Evolutionary conservation across 371 early-diverging fungal genomes (phyloP), one percentile per base, ranked within the genome.

Genomic region (Coemansia sp.): DNA sequence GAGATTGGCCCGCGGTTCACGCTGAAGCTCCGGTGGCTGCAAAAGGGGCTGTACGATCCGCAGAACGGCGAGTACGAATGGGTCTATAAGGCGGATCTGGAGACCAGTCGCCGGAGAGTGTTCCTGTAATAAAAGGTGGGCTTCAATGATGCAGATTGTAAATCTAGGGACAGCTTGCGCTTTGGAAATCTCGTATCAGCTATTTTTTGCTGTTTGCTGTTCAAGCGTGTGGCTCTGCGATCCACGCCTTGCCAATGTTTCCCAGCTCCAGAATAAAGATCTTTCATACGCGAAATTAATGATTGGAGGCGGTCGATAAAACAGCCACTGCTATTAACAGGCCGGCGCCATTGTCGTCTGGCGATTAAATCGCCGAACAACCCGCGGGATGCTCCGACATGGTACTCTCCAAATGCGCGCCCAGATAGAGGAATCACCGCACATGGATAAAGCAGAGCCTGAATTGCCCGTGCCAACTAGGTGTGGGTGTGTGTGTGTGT

Each of bases 1-100:
- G 97, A 99, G 79, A 77, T 99, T 26, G 99, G 99, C 0, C 99
- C 99, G 0, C 82, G 94, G 64, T 95, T 99, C 61, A 98, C 99
- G 11, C 77, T 99, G 53, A 92, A 95, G 71, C 81, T 99, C 40
- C 86, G 87, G 76, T 94, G 91, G 90, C 79, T 99, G 63, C 97
- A 98, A 69, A 93, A 93, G 76, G 99, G 97, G 1, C 84, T 90
- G 20, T 98, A 92, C 74, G 89, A 97, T 50, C 86, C 91, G 33
- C 85, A 88, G 61, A 77, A 77, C 49, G 96, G 95, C 33, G 80
- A 80, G 72, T 95, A 94, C 67, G 97, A 95, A 79, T 98, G 96
- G 96, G 81, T 90, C 65, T 91, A 90, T 74, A 94, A 94, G 76
- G 88, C 91, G 1, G 91, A 91, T 52, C 81, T 92, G 87, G 92